Evolutionary conservation across 2,329 filamentous ascomycete genomes (phyloP), one percentile per base, ranked within the genome.

Genomic region (Lecanicillium sp.): DNA sequence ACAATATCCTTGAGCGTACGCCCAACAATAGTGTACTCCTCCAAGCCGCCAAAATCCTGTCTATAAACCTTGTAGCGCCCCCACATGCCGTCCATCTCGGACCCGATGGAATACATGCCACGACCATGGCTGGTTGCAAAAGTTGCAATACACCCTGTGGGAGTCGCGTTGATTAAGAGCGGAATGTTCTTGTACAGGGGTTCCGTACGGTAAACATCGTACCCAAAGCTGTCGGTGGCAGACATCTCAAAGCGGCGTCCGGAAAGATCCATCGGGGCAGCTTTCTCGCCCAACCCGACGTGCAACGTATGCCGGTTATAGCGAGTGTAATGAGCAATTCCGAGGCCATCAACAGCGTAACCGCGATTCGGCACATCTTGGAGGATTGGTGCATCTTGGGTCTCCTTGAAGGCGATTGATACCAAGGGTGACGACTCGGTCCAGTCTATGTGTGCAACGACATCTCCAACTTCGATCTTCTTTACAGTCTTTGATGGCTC

Each of bases 181-280:
- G 83, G 83, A 29, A 86, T 83, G 49, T 86, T 79, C 59, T 87
- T 87, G 62, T 87, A 87, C 39, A 86, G 64, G 1, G 82, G 82
- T 54, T 87, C 81, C 3, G 80, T 82, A 9, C 72, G 71, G 52
- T 84, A 77, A 4, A 78, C 73, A 48, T 87, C 81, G 51, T 87
- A 86, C 3, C 82, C 80, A 48, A 87, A 87, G 28, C 74, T 81
- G 55, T 87, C 82, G 0, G 79, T 85, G 3, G 79, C 80, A 0
- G 79, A 77, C 12, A 87, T 64, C 18, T 72, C 69, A 54, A 86
- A 87, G 18, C 74, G 67, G 1, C 82, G 70, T 22, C 78, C 79
- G 0, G 72, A 78, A 1, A 87, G 66, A 49, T 87, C 76, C 79
- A 87, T 84, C 0, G 82, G 82, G 0, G 80, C 81, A 5, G 78